Base-by-base conservation (phyloP, 2,329 filamentous ascomycete genomes). In the Tolypocladium guangdongense region DNA sequence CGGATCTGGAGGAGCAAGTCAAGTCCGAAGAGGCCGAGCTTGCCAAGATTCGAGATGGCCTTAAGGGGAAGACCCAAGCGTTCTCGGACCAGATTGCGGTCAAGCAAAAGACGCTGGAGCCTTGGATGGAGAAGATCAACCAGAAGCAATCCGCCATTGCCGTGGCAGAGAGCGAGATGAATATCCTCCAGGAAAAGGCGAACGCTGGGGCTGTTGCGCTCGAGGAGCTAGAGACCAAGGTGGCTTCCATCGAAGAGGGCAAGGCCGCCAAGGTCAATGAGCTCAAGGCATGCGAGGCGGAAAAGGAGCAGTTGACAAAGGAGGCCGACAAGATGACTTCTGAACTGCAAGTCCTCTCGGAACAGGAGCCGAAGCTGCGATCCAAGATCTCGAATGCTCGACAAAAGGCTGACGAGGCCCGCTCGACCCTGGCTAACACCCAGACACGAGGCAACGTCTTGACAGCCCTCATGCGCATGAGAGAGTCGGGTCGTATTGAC, bases 71-170 rank as follows among this genome's bases (percentile, higher is more conserved):
- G 73, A 99, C 93, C 0, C 91, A 97, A 66, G 87, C 83, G 7
- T 87, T 96, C 57, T 97, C 92, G 0, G 90, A 99, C 61, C 80
- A 96, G 64, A 97, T 99, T 60, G 84, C 90, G 0, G 79, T 78
- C 5, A 96, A 96, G 71, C 93, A 99, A 65, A 96, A 95, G 71
- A 86, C 89, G 1, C 77, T 99, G 12, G 92, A 97, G 70, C 93
- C 93, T 0, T 99, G 93, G 93, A 91, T 87, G 61, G 90, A 90
- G 59, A 97, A 93, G 71, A 92, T 99, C 73, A 96, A 93, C 68
- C 87, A 96, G 66, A 97, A 96, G 68, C 87, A 93, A 64, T 96
- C 91, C 0, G 84, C 88, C 4, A 95, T 96, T 60, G 92, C 92
- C 4, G 91, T 99, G 12, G 90, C 93, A 1, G 88, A 96, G 67